Percentiles rank a stretch among this genome's conserved stretches.
Evolutionary conservation across 163 green algal species (phyloP).

Genomic region (Smithsoniella earleae): DNA sequence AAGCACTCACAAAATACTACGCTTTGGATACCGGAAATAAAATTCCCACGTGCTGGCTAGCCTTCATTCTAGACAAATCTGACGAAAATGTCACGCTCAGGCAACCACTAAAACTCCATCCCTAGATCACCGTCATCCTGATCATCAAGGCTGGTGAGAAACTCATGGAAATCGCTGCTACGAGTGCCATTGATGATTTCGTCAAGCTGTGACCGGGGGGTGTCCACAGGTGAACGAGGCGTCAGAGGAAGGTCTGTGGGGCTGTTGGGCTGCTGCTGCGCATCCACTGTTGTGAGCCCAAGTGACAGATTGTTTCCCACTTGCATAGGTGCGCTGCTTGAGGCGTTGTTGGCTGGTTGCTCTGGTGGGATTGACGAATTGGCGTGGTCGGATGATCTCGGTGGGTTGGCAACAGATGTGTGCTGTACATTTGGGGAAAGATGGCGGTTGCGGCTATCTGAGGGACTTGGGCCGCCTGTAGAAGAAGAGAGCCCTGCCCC

Average conservation of each 20-base stretch:
- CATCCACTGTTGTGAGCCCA: not conserved
- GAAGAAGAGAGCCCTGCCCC: too few species aligned
- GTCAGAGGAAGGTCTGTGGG: not conserved
- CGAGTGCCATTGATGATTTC: slow-evolving; percentile 28
- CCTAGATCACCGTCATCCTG: slow-evolving; percentile 3
- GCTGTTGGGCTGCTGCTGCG: not conserved
- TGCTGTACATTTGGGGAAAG: too few species aligned
- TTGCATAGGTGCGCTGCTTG: not conserved
- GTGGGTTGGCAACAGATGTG: too few species aligned
- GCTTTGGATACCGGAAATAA: too few species aligned
- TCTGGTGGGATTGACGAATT: too few species aligned
- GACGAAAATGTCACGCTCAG: too few species aligned
- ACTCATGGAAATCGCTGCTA: slow-evolving; percentile 19
- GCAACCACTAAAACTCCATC: slow-evolving; percentile 30
- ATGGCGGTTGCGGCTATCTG: too few species aligned
- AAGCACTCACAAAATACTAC: too few species aligned
- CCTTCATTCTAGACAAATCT: too few species aligned
- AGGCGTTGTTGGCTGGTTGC: not conserved
- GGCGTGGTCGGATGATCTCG: too few species aligned
- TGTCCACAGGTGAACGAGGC: slow-evolving; percentile 2
- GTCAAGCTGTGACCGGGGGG: not conserved
- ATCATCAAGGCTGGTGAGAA: slow-evolving; percentile 10
- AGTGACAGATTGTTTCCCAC: not conserved
- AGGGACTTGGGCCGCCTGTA: too few species aligned
- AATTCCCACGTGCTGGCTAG: too few species aligned